These are phyloP conservation scores for Fusarium devonianum DNA, from an alignment of 2,329 filamentous ascomycete species.

Conservation along the genomic window DNA sequence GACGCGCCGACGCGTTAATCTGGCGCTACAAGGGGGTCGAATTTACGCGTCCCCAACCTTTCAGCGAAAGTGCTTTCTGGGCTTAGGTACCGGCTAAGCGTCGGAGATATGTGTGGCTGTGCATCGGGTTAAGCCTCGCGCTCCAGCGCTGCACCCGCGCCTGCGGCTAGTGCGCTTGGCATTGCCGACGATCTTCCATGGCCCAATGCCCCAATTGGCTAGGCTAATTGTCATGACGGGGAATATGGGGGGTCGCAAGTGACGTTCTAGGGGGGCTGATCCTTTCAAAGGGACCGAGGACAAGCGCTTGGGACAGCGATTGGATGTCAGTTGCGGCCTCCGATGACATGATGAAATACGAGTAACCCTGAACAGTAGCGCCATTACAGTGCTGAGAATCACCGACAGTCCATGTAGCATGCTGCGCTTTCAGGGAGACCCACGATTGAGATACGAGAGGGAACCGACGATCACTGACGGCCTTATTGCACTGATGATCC, in stretches of 20 bases:
- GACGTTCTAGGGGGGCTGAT: slow-evolving; percentile 29
- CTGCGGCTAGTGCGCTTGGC: slow-evolving; percentile 33
- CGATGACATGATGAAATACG: slow-evolving; percentile 13
- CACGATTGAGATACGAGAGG: slow-evolving; percentile 28
- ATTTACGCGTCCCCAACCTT: slow-evolving; percentile 24
- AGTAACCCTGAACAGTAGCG: slow-evolving; percentile 19
- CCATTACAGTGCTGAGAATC: slow-evolving; percentile 21
- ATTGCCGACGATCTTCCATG: slow-evolving; percentile 25
- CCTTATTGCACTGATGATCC: slow-evolving; percentile 5
- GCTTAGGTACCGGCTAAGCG: slow-evolving; percentile 26
- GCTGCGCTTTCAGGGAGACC: not conserved
- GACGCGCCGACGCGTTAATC: slow-evolving; percentile 46
- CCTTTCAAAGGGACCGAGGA: slow-evolving; percentile 16
- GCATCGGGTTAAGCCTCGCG: not conserved
- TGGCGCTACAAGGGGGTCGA: slow-evolving; percentile 41
- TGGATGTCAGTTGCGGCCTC: slow-evolving; percentile 6
- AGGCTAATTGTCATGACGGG: slow-evolving; percentile 25
- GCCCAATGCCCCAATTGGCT: slow-evolving; percentile 29
- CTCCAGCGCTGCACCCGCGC: slow-evolving; percentile 10
- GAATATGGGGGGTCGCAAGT: slow-evolving; percentile 29
- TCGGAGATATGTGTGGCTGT: slow-evolving; percentile 38
- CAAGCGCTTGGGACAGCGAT: slow-evolving; percentile 10
- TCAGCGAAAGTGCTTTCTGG: not conserved
- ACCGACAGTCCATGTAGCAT: slow-evolving; percentile 7
- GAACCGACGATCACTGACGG: slow-evolving; percentile 23